Base-by-base conservation (phyloP, 352 stramenopile genomes). In the Thalassiosira delicatula region DNA sequence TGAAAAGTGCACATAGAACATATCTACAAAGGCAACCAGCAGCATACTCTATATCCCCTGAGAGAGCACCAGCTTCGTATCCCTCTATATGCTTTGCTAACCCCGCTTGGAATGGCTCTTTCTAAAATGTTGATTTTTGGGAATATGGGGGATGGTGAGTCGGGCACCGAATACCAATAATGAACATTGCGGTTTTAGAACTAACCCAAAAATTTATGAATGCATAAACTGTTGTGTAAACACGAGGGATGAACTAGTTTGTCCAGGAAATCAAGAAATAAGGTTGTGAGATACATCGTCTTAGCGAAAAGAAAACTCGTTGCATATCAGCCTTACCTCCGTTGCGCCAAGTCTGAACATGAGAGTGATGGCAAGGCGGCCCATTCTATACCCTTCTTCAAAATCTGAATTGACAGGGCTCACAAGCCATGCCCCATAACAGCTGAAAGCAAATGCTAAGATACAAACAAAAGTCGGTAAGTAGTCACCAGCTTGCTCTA, bases 391-490 rank as follows among this genome's bases (percentile, higher is more conserved):
- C 84, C 12, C 88, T 62, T 40, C 81, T 80, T 7, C 89, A 59
- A 76, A 91, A 88, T 21, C 83, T 33, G n/a, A 86, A 82, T 19
- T 73, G 42, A 23, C 90, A 12, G 3, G 88, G 53, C 66, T 72
- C 9, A 91, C 21, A 21, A 46, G 35, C 17, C 71, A 73, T 21
- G 77, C 69, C 3, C 29, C 25, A 27, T 81, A 79, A 32, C 63
- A 83, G 19, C 68, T 71, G 33, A 81, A 54, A 5, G 67, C 29
- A 19, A 51, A 51, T 19, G 42, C 42, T n/a, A n/a, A n/a, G n/a
- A n/a, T n/a, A n/a, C n/a, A n/a, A n/a, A n/a, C n/a, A n/a, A n/a
- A n/a, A n/a, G n/a, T n/a, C n/a, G n/a, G n/a, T n/a, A n/a, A n/a
- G n/a, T n/a, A n/a, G n/a, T n/a, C n/a, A n/a, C n/a, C n/a, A n/a